Evolutionary conservation across 768 basidiomycete species (phyloP).

Genomic region (Guyanaporus albipodus): DNA sequence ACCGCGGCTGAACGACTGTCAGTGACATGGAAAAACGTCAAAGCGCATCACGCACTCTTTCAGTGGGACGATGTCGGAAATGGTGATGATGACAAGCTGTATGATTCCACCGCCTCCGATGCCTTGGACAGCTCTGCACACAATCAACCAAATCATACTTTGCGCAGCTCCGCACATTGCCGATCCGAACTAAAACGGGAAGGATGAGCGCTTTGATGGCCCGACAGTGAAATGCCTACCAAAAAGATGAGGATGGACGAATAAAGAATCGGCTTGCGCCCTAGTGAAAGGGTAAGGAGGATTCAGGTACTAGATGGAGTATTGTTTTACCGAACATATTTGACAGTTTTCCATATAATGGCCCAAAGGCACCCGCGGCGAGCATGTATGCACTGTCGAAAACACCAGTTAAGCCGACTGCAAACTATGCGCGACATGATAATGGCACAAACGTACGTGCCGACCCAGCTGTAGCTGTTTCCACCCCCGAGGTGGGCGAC

Average conservation of each 20-base stretch:
- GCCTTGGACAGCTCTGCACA: conserved; percentile 76
- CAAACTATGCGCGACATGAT: not conserved
- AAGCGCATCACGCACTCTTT: conserved; percentile 50
- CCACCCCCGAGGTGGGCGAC: conserved; percentile 62
- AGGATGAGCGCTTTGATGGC: not conserved
- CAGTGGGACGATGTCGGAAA: conserved; percentile 80
- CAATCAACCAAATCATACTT: conserved; percentile 71
- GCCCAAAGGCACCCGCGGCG: conserved; percentile 60
- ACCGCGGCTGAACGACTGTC: conserved; percentile 50
- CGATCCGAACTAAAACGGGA: conserved; percentile 54
- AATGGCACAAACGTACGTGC: conserved; percentile 42
- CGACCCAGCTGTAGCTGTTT: conserved; percentile 67
- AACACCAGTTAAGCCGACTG: not conserved
- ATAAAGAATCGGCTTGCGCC: conserved; percentile 71
- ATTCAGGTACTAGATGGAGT: not conserved
- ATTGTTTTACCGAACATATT: conserved; percentile 42
- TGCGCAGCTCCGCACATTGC: conserved; percentile 82
- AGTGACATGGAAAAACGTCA: conserved; percentile 15
- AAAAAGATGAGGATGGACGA: conserved; percentile 63
- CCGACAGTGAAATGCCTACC: conserved; percentile 34
- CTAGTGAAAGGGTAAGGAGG: conserved; percentile 28
- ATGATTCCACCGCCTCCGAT: conserved; percentile 81
- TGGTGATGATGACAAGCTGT: conserved; percentile 71
- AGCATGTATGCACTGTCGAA: conserved; percentile 67
- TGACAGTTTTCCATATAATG: conserved; percentile 76